A percentile compares a stretch with the other conserved stretches of the same genome.
phyloP scores from a whole-genome alignment of 1,284 basidiomycete genomes.

The Tilletiaria anomala region DNA sequence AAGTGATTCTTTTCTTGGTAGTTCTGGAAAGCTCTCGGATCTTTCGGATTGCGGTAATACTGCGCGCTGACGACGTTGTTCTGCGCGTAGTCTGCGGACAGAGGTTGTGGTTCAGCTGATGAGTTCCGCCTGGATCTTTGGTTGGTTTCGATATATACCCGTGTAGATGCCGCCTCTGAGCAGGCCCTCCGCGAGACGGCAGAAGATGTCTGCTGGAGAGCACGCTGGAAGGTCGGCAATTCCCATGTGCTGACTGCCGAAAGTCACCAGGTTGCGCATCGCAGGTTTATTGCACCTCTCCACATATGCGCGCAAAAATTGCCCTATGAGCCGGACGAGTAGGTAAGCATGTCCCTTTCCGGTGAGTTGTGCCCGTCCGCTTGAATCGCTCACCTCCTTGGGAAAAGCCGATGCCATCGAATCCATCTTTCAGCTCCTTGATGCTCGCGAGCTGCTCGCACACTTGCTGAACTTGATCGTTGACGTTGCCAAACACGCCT shows the following conservation, averaged over 20 bases:
- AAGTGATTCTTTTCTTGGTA: constrained; percentile 56
- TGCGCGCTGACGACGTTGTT: constrained; percentile 45
- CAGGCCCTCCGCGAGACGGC: constrained; percentile 52
- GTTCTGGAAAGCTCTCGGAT: constrained; percentile 47
- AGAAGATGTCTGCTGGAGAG: constrained; percentile 48
- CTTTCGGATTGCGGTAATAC: constrained; percentile 54
- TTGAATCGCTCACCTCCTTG: no score
- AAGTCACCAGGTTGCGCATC: constrained; percentile 56
- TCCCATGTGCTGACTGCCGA: constrained; percentile 40
- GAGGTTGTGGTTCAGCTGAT: no score
- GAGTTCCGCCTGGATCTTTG: no score
- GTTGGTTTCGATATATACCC: no score
- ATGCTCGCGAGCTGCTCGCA: constrained; percentile 55
- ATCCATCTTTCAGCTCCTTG: constrained; percentile 55
- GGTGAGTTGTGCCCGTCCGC: no score
- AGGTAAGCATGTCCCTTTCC: no score
- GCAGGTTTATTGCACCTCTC: constrained; percentile 55
- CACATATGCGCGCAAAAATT: constrained; percentile 78
- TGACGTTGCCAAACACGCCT: constrained; percentile 60
- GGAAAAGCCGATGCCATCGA: constrained; percentile 34
- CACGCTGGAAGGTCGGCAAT: constrained; percentile 44
- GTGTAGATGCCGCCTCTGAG: constrained; percentile 64
- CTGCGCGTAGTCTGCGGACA: constrained; percentile 37
- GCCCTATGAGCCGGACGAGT: no score
- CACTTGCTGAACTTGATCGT: constrained; percentile 55